phyloP scores from a whole-genome alignment of 164 flowering plant genomes.

The Liquidambar formosana region DNA sequence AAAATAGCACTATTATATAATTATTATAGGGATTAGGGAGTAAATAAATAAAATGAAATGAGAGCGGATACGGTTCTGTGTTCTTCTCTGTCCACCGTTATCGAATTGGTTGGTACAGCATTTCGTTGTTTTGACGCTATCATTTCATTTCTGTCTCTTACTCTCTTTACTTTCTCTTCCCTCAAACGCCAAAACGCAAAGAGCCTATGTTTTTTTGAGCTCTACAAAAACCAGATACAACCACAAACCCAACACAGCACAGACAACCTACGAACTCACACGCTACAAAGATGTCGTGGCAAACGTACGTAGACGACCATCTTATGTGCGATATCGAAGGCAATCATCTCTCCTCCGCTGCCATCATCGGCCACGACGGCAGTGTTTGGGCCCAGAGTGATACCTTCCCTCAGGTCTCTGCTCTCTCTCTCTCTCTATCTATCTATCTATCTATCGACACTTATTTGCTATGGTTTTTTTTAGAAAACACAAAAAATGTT shows the following conservation, averaged over 20 bases:
- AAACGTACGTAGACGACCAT: constrained; percentile 46
- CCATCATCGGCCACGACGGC: constrained; percentile 56
- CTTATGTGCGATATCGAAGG: constrained; percentile 50
- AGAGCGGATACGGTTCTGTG: no score
- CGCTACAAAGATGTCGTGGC: constrained; percentile 54
- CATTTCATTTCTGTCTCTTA: neutral
- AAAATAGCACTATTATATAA: no score
- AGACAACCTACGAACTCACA: neutral
- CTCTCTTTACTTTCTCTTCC: no score
- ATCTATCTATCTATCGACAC: no score
- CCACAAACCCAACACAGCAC: neutral
- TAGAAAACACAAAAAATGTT: neutral
- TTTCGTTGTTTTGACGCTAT: neutral
- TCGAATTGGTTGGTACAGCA: no score
- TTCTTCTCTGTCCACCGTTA: no score
- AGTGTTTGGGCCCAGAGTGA: constrained; percentile 49
- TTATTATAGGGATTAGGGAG: no score
- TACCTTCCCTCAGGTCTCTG: constrained; percentile 40
- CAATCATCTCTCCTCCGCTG: constrained; percentile 42
- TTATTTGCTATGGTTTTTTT: neutral
- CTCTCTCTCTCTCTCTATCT: neutral
- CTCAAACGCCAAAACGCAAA: no score
- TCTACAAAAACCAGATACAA: no score
- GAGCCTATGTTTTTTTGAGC: no score
- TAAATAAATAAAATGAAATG: no score